Conservation (phyloP, 2,329 filamentous ascomycete genomes). For the Colletotrichum filicis region DNA sequence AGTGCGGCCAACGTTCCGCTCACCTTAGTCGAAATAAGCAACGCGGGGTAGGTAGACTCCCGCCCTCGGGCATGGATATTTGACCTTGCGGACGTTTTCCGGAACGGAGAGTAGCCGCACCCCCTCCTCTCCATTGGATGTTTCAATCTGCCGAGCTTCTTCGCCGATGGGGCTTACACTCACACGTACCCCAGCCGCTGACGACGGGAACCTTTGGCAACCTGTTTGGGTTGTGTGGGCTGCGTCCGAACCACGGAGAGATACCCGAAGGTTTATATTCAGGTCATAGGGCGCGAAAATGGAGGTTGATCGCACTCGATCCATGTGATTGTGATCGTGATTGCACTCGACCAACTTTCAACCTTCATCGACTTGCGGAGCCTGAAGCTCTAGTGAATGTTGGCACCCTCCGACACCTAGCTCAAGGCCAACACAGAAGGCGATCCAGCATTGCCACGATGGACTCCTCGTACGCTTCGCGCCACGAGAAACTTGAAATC, state of each 20-base stretch:
- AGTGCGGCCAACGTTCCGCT: constrained; percentile 17
- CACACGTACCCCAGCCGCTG: constrained; percentile 7
- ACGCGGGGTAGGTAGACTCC: constrained; percentile 30
- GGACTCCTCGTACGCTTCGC: not conserved
- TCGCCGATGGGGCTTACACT: constrained; percentile 1
- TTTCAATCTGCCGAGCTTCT: constrained; percentile 3
- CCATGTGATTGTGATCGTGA: not conserved
- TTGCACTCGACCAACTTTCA: not conserved
- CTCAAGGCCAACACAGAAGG: not conserved
- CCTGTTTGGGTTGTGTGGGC: constrained; percentile 1
- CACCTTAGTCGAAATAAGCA: not conserved
- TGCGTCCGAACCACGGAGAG: not conserved
- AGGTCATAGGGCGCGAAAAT: not conserved
- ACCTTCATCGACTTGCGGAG: too few relatives aligned
- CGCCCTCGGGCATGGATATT: not conserved
- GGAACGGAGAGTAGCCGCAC: not conserved
- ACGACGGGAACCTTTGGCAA: constrained; percentile 2
- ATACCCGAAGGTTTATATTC: constrained; percentile 21
- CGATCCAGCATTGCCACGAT: not conserved
- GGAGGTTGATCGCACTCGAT: too few relatives aligned
- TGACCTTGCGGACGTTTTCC: not conserved
- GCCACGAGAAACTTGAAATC: constrained; percentile 21
- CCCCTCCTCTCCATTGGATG: constrained; percentile 3
- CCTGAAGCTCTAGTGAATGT: not conserved
- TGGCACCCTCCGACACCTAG: too few relatives aligned